phyloP scores from a whole-genome alignment of 2,329 filamentous ascomycete genomes.

The Colletotrichum filicis region DNA sequence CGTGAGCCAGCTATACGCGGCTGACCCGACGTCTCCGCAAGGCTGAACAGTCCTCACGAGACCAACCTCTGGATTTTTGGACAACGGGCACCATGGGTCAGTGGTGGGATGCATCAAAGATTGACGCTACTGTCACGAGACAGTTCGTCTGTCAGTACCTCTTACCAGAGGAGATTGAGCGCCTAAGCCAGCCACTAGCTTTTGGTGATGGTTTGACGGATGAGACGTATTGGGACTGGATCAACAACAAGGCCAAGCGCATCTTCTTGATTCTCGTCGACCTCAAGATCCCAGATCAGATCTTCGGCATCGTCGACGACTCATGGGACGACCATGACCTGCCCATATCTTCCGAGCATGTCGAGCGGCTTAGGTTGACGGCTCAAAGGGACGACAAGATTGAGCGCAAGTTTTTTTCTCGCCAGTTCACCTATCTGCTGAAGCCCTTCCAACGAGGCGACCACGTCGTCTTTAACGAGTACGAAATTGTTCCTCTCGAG shows the following conservation, averaged over 20 bases:
- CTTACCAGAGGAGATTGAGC: constrained; percentile 69
- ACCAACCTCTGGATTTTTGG: background rate
- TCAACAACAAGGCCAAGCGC: constrained; percentile 73
- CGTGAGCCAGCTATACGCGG: background rate
- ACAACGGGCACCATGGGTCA: constrained; percentile 33
- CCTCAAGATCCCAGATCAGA: constrained; percentile 76
- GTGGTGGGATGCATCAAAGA: constrained; percentile 79
- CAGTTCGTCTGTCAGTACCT: constrained; percentile 75
- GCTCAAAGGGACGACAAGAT: constrained; percentile 68
- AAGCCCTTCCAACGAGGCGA: constrained; percentile 69
- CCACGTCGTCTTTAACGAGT: constrained; percentile 72
- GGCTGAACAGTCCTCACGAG: background rate
- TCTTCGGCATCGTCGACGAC: constrained; percentile 80
- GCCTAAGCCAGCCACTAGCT: constrained; percentile 70
- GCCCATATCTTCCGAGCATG: constrained; percentile 73
- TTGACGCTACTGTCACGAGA: constrained; percentile 76
- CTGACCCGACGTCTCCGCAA: constrained; percentile 8
- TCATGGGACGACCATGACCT: constrained; percentile 83
- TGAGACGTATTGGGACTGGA: constrained; percentile 84
- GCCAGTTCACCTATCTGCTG: constrained; percentile 78
- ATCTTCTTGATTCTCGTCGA: constrained; percentile 79
- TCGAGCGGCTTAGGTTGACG: constrained; percentile 71
- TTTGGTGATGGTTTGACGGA: constrained; percentile 78
- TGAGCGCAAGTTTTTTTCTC: constrained; percentile 76
- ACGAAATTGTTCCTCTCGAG: constrained; percentile 77